Evolutionary conservation across 805 yeast genomes (phyloP), one percentile per base, ranked within the genome.

Genomic region (Metschnikowia proteae): DNA sequence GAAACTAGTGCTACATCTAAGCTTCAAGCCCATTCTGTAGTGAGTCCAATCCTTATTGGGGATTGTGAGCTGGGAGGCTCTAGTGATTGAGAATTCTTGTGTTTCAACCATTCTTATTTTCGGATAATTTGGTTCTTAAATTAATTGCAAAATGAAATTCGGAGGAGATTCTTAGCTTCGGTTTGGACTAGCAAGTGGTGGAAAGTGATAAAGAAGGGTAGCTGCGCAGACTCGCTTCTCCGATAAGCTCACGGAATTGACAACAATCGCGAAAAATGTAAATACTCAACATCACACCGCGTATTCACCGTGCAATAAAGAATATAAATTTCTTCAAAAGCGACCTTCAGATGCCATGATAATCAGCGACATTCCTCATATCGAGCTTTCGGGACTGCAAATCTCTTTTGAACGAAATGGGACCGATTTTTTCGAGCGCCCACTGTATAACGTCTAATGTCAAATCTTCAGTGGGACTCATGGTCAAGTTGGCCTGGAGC

Each of bases 41-140:
- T 57, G 60, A 6, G 59, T 55, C 60, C 60, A 57, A 36, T 57
- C 60, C 23, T 47, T 48, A 25, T 57, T 57, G 11, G 60, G 60
- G 32, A 48, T 46, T 3, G 60, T 55, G 42, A 57, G 53, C 48
- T 53, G 59, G 2, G 58, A 53, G 8, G 60, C 60, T 37, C 55
- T 46, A n/a, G 53, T 46, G 34, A 57, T 55, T 7, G 54, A 45
- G 23, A 57, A 55, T 29, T 57, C 60, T 2, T 49, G 46, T 2
- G 51, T 41, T 34, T 55, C 59, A 0, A 49, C 54, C 59, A 55
- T 50, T 17, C 4, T n/a, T 8, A 6, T 11, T 22, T 2, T 29
- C 4, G 6, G 3, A 13, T 30, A 31, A 17, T 17, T 17, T 17
- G 17, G 17, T 17, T 17, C 17, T 17, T 17, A 17, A 17, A 1